phyloP scores from a whole-genome alignment of 2,329 filamentous ascomycete species.

The Fusarium nisikadoi region DNA sequence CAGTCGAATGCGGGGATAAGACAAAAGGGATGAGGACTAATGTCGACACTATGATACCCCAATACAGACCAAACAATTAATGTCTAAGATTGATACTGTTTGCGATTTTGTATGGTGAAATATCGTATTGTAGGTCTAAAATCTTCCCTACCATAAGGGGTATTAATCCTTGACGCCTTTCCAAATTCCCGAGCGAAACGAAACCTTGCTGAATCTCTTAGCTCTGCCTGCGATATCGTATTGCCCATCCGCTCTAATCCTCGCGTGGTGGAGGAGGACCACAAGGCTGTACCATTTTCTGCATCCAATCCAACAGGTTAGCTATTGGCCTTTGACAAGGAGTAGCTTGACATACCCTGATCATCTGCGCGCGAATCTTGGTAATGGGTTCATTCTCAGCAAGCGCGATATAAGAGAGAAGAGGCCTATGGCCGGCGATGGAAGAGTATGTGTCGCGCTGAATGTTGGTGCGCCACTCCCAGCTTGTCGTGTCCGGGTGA shows the following conservation, averaged over 20 bases:
- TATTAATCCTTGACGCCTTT: slow-evolving; percentile 43
- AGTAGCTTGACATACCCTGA: slow-evolving; percentile 66
- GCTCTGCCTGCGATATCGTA: neutral
- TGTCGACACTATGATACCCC: slow-evolving; percentile 37
- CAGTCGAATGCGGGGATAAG: slow-evolving; percentile 20
- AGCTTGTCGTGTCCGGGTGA: slow-evolving; percentile 94
- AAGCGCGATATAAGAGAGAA: slow-evolving; percentile 89
- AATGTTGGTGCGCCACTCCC: slow-evolving; percentile 98
- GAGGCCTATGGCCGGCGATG: slow-evolving; percentile 88
- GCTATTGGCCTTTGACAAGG: neutral
- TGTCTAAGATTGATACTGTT: neutral
- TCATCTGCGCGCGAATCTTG: slow-evolving; percentile 81
- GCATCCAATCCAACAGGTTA: neutral
- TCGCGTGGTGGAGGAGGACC: slow-evolving; percentile 68
- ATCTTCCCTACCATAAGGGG: slow-evolving; percentile 27
- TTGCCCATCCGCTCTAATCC: slow-evolving; percentile 49
- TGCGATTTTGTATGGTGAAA: neutral
- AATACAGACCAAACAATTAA: slow-evolving; percentile 1
- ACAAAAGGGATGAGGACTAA: neutral
- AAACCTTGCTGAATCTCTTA: slow-evolving; percentile 3
- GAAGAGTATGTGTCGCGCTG: slow-evolving; percentile 91
- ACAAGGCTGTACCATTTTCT: slow-evolving; percentile 75
- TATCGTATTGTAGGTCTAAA: slow-evolving; percentile 5
- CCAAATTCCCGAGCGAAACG: slow-evolving; percentile 5
- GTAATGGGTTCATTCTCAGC: slow-evolving; percentile 87